These are phyloP conservation scores for Xenoacremonium recifei DNA, from an alignment of 2,329 filamentous ascomycete genomes.

Conservation along the genomic window DNA sequence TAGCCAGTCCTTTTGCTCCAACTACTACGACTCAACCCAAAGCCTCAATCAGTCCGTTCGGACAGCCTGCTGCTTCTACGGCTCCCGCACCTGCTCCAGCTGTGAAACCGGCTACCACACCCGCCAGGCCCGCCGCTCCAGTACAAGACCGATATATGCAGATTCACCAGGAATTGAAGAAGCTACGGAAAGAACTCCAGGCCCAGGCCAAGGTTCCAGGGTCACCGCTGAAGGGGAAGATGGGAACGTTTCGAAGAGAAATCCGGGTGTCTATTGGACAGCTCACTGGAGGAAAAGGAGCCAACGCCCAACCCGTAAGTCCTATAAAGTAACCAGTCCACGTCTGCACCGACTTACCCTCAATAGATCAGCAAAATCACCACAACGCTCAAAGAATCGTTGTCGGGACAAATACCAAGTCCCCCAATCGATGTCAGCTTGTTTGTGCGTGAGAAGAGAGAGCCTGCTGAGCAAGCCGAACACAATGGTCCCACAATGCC, in stretches of 20 bases:
- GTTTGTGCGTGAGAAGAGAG: slow-evolving; percentile 48
- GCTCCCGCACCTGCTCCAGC: slow-evolving; percentile 1
- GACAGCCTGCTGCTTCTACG: slow-evolving; percentile 10
- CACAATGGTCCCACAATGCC: slow-evolving; percentile 58
- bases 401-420: slow-evolving; percentile 51
- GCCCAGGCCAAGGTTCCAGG: slow-evolving; percentile 49
- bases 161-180: slow-evolving; percentile 69
- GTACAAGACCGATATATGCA: slow-evolving; percentile 45
- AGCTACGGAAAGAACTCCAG: slow-evolving; percentile 61
- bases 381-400: slow-evolving; percentile 48
- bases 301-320: slow-evolving; percentile 49
- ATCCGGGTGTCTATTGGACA: slow-evolving; percentile 74
- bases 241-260: slow-evolving; percentile 70
- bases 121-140: slow-evolving; percentile 12
- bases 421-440: slow-evolving; percentile 52
- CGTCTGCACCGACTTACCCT: slow-evolving; percentile 12
- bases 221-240: slow-evolving; percentile 57
- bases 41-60: slow-evolving; percentile 7
- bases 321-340: neutral
- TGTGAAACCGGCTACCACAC: slow-evolving; percentile 6
- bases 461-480: slow-evolving; percentile 47
- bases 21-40: neutral
- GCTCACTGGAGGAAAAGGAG: slow-evolving; percentile 62
- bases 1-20: neutral
- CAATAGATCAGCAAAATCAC: slow-evolving; percentile 36